Base-by-base conservation (phyloP, 768 basidiomycete species). In the Lactarius hatsudake region DNA sequence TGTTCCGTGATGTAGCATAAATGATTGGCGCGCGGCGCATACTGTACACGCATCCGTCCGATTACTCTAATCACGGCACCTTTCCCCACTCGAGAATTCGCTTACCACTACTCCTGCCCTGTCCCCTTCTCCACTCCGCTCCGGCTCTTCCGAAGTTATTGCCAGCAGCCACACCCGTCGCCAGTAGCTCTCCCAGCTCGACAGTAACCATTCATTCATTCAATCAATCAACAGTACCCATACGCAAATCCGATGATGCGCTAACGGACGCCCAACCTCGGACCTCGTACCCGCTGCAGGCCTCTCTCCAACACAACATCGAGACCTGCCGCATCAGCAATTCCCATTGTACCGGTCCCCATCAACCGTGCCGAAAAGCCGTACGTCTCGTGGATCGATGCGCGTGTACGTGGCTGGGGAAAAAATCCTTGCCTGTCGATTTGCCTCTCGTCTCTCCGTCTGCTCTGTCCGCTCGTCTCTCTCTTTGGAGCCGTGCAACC, bases 1-100 rank as follows among this genome's bases (percentile, higher is more conserved):
- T 67, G 58, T 67, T 67, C 66, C 58, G 62, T 67, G 66, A 67
- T 67, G 66, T 18, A 59, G 32, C 51, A 51, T 51, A 36, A 45
- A 55, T 67, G 62, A 67, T 67, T 67, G 30, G 61, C 66, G 66
- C 66, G 36, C 66, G 58, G 40, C 45, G 57, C 34, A 54, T 48
- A 40, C 34, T 32, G 32, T 32, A 34, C 34, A 62, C 58, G 48
- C 59, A 23, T 10, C 51, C 38, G 15, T 40, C 54, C 30, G 32
- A 32, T 32, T 32, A 30, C 28, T 38, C 30, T 56, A 61, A 61
- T 57, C 66, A 63, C 62, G 66, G 66, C 61, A 62, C 36, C 12
- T 53, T 66, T 66, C 45, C 57, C 65, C 34, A 13, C 42, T 43
- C 26, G 30, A 67, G n/a, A 34, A 18, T 42, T 18, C 40, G 28